Evolutionary conservation across 108 stramenopile genomes (phyloP).

Genomic region (Discostella stelligeroides): DNA sequence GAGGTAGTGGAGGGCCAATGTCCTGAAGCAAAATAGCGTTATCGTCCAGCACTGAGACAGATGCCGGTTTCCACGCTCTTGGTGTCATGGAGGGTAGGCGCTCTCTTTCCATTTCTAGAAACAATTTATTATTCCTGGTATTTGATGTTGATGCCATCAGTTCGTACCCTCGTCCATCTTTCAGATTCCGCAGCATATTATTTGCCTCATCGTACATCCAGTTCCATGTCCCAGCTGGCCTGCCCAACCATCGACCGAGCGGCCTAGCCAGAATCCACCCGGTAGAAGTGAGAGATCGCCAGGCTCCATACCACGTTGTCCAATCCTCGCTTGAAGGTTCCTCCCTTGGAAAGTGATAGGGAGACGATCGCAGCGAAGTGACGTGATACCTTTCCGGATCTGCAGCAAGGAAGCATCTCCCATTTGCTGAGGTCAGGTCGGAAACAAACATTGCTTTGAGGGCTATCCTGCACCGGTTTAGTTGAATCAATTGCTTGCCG

Average conservation of each 20-base stretch:
- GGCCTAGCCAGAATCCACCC: background rate
- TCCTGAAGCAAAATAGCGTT: too few species aligned
- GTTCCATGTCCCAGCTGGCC: background rate
- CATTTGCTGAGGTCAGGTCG: slow-evolving; percentile 2
- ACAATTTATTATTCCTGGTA: too few species aligned
- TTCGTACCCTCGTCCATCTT: too few species aligned
- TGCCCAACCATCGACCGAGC: background rate
- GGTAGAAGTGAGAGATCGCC: background rate
- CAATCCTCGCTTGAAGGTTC: background rate
- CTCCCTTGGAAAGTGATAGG: background rate
- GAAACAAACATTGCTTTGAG: background rate
- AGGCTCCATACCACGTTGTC: background rate
- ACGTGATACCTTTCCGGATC: background rate
- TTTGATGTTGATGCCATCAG: too few species aligned
- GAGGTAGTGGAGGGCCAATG: too few species aligned
- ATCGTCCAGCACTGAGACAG: too few species aligned
- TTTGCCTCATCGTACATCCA: background rate
- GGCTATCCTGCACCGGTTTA: slow-evolving; percentile 6
- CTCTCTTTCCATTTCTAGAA: too few species aligned
- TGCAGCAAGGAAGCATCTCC: background rate
- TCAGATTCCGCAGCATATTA: too few species aligned
- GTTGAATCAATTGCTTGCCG: background rate
- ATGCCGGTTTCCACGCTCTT: too few species aligned
- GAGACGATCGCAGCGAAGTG: background rate
- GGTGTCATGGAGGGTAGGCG: too few species aligned